phyloP scores from a whole-genome alignment of 1,284 basidiomycete genomes.

The Boletus sp. region DNA sequence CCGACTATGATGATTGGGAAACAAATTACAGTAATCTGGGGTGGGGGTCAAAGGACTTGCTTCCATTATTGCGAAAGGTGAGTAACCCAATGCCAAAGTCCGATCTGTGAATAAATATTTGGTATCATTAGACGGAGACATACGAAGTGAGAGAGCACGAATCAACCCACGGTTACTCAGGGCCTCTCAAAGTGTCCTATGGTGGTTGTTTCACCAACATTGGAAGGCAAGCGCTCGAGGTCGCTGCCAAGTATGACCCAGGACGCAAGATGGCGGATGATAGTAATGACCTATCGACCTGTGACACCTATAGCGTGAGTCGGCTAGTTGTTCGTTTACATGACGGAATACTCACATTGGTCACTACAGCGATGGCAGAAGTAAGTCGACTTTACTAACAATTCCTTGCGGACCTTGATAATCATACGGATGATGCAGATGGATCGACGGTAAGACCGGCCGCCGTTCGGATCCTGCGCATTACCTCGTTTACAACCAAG shows the following conservation, averaged over 20 bases:
- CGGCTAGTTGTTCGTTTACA: background rate
- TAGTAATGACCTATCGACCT: constrained; percentile 28
- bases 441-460: constrained; percentile 24
- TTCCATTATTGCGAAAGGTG: constrained; percentile 52
- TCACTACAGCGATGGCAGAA: constrained; percentile 17
- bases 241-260: constrained; percentile 30
- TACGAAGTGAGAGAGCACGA: constrained; percentile 23
- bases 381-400: constrained; percentile 5
- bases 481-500: constrained; percentile 20
- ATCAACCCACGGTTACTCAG: constrained; percentile 30
- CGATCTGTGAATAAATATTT: background rate
- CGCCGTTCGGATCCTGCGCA: constrained; percentile 23
- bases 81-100: background rate
- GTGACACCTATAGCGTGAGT: constrained; percentile 29
- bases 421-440: constrained; percentile 7
- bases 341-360: background rate
- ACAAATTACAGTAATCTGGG: constrained; percentile 45
- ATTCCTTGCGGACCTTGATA: background rate
- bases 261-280: constrained; percentile 26
- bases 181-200: constrained; percentile 34
- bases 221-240: constrained; percentile 30
- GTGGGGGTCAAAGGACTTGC: constrained; percentile 50
- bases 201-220: constrained; percentile 27
- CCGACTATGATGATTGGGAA: constrained; percentile 60
- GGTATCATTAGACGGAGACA: constrained; percentile 22